These are phyloP conservation scores for Clarireedia sp. DNA, from an alignment of 2,329 filamentous ascomycete genomes.

Conservation along the genomic window DNA sequence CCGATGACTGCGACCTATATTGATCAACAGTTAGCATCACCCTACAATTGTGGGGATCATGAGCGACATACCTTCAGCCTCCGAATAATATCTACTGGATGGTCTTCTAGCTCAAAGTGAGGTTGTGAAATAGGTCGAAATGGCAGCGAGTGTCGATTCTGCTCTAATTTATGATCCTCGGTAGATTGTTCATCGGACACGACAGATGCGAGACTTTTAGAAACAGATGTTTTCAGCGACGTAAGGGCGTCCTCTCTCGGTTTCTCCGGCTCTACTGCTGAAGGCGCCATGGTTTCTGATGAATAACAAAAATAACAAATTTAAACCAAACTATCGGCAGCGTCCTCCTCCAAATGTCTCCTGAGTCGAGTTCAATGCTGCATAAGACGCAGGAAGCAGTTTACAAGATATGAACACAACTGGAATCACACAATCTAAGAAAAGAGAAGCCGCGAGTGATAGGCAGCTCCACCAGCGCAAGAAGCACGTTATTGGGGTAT, in stretches of 20 bases:
- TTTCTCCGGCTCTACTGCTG: too few relatives aligned
- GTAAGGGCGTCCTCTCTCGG: too few relatives aligned
- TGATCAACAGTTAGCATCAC: not conserved
- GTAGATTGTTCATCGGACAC: too few relatives aligned
- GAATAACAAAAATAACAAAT: too few relatives aligned
- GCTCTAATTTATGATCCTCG: not conserved
- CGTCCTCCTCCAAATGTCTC: too few relatives aligned
- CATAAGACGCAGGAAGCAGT: too few relatives aligned
- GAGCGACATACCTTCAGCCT: not conserved
- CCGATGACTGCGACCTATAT: conserved; percentile 42
- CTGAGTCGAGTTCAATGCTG: too few relatives aligned
- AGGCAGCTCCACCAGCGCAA: too few relatives aligned
- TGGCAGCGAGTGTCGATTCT: not conserved
- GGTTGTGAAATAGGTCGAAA: conserved; percentile 3
- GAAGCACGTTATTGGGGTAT: conserved; percentile 2
- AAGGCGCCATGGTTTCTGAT: too few relatives aligned
- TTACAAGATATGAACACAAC: not conserved
- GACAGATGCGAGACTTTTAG: too few relatives aligned
- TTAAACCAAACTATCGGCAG: too few relatives aligned
- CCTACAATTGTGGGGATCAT: not conserved
- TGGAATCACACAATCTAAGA: not conserved
- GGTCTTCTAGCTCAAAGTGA: conserved; percentile 10
- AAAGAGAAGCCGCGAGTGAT: not conserved
- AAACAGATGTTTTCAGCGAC: too few relatives aligned
- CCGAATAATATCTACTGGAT: conserved; percentile 5